Evolutionary conservation across 2,329 filamentous ascomycete species (phyloP).

Genomic region (Phaeophleospora eucalypticola): DNA sequence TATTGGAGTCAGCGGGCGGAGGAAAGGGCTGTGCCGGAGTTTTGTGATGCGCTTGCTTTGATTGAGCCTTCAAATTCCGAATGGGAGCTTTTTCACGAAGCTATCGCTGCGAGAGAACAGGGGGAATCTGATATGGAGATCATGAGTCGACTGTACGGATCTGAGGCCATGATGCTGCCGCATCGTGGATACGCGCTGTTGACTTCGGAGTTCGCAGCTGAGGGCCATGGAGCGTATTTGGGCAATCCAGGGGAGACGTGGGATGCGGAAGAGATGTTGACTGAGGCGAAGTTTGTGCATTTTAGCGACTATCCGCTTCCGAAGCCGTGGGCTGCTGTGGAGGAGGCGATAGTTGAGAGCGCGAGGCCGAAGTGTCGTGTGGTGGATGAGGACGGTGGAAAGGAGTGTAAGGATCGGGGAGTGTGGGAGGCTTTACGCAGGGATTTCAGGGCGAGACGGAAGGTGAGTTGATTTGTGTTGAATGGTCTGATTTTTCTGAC

Average conservation of each 20-base stretch:
- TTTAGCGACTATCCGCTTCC: conserved; percentile 69
- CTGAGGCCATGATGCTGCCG: conserved; percentile 58
- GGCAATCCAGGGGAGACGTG: conserved; percentile 49
- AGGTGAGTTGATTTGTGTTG: conserved; percentile 13
- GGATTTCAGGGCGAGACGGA: conserved; percentile 28
- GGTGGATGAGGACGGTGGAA: conserved; percentile 2
- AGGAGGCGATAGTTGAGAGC: conserved; percentile 33
- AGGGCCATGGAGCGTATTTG: conserved; percentile 51
- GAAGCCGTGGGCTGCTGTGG: conserved; percentile 56
- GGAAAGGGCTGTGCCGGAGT: conserved; percentile 9
- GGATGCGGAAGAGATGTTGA: conserved; percentile 54
- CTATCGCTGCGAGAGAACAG: conserved; percentile 24
- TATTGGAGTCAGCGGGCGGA: conserved; percentile 55
- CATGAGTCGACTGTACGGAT: conserved; percentile 58
- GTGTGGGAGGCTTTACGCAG: conserved; percentile 39
- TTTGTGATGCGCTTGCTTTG: conserved; percentile 60
- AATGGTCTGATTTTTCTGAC: background rate
- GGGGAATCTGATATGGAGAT: conserved; percentile 63
- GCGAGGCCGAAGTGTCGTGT: conserved; percentile 38
- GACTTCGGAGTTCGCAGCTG: conserved; percentile 58
- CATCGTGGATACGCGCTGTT: conserved; percentile 60
- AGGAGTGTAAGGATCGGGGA: conserved; percentile 31
- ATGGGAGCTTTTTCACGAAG: conserved; percentile 37
- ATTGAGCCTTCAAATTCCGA: conserved; percentile 55
- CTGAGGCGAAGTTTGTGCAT: conserved; percentile 63